Evolutionary conservation across 345 rosid genomes (phyloP).

Genomic region (Eutrema yunnanense): DNA sequence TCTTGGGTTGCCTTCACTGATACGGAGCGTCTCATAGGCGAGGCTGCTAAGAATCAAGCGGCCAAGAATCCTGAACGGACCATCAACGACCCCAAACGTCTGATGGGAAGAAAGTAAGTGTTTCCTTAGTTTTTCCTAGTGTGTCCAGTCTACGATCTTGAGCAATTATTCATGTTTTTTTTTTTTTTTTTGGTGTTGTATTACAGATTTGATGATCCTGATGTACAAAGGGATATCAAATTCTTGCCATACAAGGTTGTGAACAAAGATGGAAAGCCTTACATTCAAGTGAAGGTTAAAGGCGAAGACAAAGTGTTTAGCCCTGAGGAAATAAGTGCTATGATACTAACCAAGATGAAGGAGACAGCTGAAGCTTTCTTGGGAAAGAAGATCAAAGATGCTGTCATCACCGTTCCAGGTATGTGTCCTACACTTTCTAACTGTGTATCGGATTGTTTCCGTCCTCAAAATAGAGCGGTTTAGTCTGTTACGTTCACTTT

Average conservation of each 20-base stretch:
- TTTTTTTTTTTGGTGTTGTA: background rate
- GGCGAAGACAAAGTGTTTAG: slow-evolving; percentile 51
- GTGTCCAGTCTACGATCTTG: background rate
- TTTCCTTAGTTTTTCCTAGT: background rate
- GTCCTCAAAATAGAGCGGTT: background rate
- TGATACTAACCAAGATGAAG: slow-evolving; percentile 54
- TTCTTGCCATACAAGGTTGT: slow-evolving; percentile 53
- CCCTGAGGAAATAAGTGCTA: slow-evolving; percentile 61
- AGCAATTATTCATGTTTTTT: background rate
- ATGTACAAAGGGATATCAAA: slow-evolving; percentile 50
- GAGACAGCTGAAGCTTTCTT: slow-evolving; percentile 56
- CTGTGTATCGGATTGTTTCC: background rate
- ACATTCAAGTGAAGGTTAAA: slow-evolving; percentile 33
- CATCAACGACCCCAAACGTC: slow-evolving; percentile 49
- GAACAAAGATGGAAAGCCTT: slow-evolving; percentile 34
- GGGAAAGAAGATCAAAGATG: slow-evolving; percentile 48
- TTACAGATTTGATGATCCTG: slow-evolving; percentile 34
- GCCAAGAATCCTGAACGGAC: slow-evolving; percentile 46
- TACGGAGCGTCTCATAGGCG: slow-evolving; percentile 57
- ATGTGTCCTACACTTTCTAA: background rate
- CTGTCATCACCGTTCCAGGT: slow-evolving; percentile 54
- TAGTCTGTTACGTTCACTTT: too few relatives aligned
- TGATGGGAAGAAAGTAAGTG: slow-evolving; percentile 40
- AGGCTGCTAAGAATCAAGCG: slow-evolving; percentile 63
- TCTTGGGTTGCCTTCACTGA: slow-evolving; percentile 71